phyloP scores from a whole-genome alignment of 768 basidiomycete species.

The Fistulinella prunicolor region DNA sequence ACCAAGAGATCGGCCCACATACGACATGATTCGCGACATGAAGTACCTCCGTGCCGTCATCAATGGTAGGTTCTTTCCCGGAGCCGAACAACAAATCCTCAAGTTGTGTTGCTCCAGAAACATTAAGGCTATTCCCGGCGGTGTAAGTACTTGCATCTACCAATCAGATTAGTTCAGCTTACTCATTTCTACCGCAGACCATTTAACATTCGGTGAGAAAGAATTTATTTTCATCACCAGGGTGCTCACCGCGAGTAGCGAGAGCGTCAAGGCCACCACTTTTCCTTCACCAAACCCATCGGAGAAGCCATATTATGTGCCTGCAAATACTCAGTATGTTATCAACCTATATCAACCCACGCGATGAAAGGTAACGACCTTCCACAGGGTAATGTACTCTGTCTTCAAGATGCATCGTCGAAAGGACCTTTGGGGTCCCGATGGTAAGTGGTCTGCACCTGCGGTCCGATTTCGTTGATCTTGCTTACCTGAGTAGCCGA shows the following conservation, averaged over 20 bases:
- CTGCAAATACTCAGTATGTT: constrained; percentile 40
- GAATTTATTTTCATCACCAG: neutral
- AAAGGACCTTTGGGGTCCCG: constrained; percentile 68
- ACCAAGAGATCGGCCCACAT: constrained; percentile 44
- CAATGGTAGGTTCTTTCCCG: constrained; percentile 44
- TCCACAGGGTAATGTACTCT: constrained; percentile 45
- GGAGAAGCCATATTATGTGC: constrained; percentile 27
- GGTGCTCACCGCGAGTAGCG: constrained; percentile 29
- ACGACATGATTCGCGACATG: constrained; percentile 57
- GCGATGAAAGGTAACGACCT: neutral
- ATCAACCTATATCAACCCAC: neutral
- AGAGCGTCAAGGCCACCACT: constrained; percentile 45
- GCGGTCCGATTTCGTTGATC: neutral
- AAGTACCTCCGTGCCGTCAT: constrained; percentile 63
- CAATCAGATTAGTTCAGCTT: neutral
- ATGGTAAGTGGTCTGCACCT: constrained; percentile 39
- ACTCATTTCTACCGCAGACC: constrained; percentile 30
- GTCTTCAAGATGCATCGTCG: constrained; percentile 66
- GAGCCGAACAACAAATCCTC: neutral
- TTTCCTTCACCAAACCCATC: constrained; percentile 35
- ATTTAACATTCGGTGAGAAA: constrained; percentile 44
- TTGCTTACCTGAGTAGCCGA: constrained; percentile 40
- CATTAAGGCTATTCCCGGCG: constrained; percentile 53
- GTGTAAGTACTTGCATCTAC: constrained; percentile 29
- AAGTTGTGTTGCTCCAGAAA: constrained; percentile 35